Conservation (phyloP, 495 filamentous ascomycete species). For the Tuber microsphaerosporum region DNA sequence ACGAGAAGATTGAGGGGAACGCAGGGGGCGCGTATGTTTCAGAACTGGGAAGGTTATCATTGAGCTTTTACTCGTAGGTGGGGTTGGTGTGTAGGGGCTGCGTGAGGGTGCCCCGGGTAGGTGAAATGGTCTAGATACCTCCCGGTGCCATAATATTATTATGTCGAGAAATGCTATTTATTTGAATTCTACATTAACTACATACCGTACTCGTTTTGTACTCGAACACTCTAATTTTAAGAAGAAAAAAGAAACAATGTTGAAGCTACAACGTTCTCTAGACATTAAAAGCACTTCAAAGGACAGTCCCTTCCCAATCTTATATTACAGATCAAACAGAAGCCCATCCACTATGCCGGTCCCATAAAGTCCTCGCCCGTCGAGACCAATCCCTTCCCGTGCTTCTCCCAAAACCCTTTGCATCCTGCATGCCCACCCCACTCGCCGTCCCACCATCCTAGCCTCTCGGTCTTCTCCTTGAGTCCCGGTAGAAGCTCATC, state of each 20-base stretch:
- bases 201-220: background rate
- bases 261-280: background rate
- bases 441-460: slow-evolving; percentile 91
- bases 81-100: background rate
- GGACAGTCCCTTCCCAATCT: background rate
- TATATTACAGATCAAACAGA: background rate
- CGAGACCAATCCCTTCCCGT: slow-evolving; percentile 44
- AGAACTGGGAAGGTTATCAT: slow-evolving; percentile 4
- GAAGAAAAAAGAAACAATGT: background rate
- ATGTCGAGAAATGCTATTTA: background rate
- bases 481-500: slow-evolving; percentile 71
- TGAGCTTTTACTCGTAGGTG: background rate
- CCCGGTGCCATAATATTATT: background rate
- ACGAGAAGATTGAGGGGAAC: slow-evolving; percentile 8
- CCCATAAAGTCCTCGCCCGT: background rate
- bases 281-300: background rate
- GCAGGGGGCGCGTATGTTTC: slow-evolving; percentile 9
- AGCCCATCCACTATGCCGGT: background rate
- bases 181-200: background rate
- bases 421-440: slow-evolving; percentile 73
- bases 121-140: background rate
- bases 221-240: background rate
- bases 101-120: background rate
- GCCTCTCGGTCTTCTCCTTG: slow-evolving; percentile 73
- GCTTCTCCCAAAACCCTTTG: slow-evolving; percentile 72